Base-by-base conservation (phyloP, 1,139 yeast species). In the Pichia kudriavzevii region DNA sequence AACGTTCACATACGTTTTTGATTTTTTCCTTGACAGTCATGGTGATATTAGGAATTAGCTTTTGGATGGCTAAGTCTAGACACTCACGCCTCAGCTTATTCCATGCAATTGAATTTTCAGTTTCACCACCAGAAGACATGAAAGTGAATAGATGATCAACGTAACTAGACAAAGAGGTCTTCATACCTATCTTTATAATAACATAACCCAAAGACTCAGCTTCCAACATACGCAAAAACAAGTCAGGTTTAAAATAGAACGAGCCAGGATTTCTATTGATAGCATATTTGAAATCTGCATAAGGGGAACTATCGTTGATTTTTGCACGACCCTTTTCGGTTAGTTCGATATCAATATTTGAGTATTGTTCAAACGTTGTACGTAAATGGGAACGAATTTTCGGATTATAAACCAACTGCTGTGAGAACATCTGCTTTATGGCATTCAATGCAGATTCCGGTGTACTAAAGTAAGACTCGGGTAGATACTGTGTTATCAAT, bases 281-380 rank as follows among this genome's bases (percentile, higher is more conserved):
- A 13, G 95, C 94, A 58, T 91, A 93, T 56, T 91, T 93, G 61
- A 93, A 79, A 52, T 85, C 95, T 41, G 81, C 85, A 51, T 78
- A 88, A 2, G 91, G 82, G 44, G 91, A 79, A 43, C 78, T 78
- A 39, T 73, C 77, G 47, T 81, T 94, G 44, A 91, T 91, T 45
- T 80, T 76, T 31, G 75, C 66, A 49, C 75, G 75, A 42, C 99
- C 99, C 60, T 84, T 87, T 45, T 87, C 94, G 0, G 97, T 88
- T 26, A 88, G 62, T 12, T 75, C 72, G 16, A 88, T 79, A 54
- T 82, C 80, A 15, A 88, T 70, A 18, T 72, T 69, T 12, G 94
- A 85, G 50, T 71, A 76, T 27, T 69, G 67, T 55, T 76, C 73
- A 55, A 76, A 83, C 17, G 79, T 74, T 7, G 69, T 61, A 57